Evolutionary conservation across 805 yeast genomes (phyloP).

Genomic region (Barnettozyma pratensis): DNA sequence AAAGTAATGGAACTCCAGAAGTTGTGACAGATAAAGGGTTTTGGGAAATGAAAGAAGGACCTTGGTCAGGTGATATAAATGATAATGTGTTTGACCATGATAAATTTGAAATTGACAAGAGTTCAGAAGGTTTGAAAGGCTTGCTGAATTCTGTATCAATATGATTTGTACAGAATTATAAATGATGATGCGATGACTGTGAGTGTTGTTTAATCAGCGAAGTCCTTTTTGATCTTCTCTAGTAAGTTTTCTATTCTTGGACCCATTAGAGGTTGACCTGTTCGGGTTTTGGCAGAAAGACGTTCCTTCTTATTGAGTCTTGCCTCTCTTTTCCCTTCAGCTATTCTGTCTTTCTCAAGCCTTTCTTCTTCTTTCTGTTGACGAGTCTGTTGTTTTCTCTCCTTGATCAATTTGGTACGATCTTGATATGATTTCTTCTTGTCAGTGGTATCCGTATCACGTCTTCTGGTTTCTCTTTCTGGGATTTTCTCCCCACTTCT

Average conservation of each 20-base stretch:
- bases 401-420: slow-evolving; percentile 32
- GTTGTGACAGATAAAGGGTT: slow-evolving; percentile 19
- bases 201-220: background rate
- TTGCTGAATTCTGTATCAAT: slow-evolving; percentile 11
- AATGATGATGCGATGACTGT: background rate
- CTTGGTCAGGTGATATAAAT: slow-evolving; percentile 13
- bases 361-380: slow-evolving; percentile 33
- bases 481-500: slow-evolving; percentile 61
- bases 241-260: slow-evolving; percentile 76
- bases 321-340: slow-evolving; percentile 35
- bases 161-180: no score
- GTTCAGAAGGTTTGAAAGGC: slow-evolving; percentile 7
- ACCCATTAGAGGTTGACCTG: slow-evolving; percentile 90
- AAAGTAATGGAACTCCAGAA: background rate
- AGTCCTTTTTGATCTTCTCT: slow-evolving; percentile 64
- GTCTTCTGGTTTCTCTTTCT: slow-evolving; percentile 28
- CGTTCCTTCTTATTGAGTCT: slow-evolving; percentile 40
- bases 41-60: slow-evolving; percentile 16
- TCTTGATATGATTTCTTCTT: slow-evolving; percentile 29
- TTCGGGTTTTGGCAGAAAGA: slow-evolving; percentile 50
- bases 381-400: slow-evolving; percentile 29
- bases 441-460: slow-evolving; percentile 3
- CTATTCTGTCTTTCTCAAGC: slow-evolving; percentile 33
- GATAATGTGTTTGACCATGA: slow-evolving; percentile 16
- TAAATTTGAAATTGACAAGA: slow-evolving; percentile 1